Evolutionary conservation across 2,329 filamentous ascomycete species (phyloP).

Genomic region (Ophiostoma sp.): DNA sequence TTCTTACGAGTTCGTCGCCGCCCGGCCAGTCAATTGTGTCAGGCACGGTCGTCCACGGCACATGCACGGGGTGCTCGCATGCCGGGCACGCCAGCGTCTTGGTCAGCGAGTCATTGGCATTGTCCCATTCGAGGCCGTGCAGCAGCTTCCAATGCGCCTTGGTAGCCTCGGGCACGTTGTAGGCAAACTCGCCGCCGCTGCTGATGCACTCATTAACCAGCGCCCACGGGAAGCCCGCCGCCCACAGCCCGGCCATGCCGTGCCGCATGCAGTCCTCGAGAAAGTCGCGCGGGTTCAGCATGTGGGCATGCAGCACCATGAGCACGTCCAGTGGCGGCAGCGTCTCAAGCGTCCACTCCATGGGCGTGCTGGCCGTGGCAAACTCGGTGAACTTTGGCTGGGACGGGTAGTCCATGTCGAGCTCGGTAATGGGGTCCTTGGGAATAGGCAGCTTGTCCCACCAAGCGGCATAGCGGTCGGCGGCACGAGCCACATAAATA

Average conservation of each 20-base stretch:
- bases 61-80: constrained; percentile 41
- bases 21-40: neutral
- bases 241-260: constrained; percentile 53
- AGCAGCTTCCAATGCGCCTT: constrained; percentile 43
- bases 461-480: constrained; percentile 64
- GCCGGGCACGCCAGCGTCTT: constrained; percentile 52
- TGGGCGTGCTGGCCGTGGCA: constrained; percentile 24
- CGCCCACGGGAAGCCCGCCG: constrained; percentile 61
- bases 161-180: constrained; percentile 43
- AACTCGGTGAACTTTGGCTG: constrained; percentile 35
- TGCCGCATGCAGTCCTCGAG: constrained; percentile 66
- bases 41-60: constrained; percentile 55
- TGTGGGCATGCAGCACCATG: constrained; percentile 75
- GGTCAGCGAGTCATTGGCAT: constrained; percentile 44
- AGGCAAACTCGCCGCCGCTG: constrained; percentile 47
- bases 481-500: constrained; percentile 62
- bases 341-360: constrained; percentile 15
- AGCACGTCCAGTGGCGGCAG: constrained; percentile 53
- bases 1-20: constrained; percentile 21
- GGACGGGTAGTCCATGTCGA: constrained; percentile 33
- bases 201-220: constrained; percentile 55
- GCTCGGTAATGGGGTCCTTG: constrained; percentile 33
- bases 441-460: constrained; percentile 42
- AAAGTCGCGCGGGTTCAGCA: constrained; percentile 70
- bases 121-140: constrained; percentile 56